Conservation (phyloP, 1,284 basidiomycete species). For the Somion occarium region DNA sequence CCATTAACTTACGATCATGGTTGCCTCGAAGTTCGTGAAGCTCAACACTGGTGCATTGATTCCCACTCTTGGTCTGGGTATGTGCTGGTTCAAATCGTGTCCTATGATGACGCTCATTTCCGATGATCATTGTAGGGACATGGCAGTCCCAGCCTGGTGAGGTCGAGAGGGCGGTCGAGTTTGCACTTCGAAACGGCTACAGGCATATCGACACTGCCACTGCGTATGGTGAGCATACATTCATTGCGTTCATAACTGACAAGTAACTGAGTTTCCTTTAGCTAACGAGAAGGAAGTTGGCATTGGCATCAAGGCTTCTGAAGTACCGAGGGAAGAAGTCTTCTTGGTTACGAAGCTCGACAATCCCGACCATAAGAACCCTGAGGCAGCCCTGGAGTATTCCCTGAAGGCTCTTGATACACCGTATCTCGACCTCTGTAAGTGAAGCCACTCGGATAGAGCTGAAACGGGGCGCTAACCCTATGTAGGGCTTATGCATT, state of each 20-base stretch:
- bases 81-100: slow-evolving; percentile 10
- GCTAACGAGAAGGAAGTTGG: slow-evolving; percentile 73
- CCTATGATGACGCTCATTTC: slow-evolving; percentile 1
- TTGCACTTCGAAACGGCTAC: slow-evolving; percentile 73
- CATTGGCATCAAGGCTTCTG: slow-evolving; percentile 69
- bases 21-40: slow-evolving; percentile 36
- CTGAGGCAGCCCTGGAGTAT: slow-evolving; percentile 61
- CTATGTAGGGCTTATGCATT: slow-evolving; percentile 78
- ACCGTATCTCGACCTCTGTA: slow-evolving; percentile 75
- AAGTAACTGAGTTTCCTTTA: slow-evolving; percentile 7
- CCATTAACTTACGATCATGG: slow-evolving; percentile 21
- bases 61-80: slow-evolving; percentile 75
- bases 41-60: slow-evolving; percentile 74
- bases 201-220: slow-evolving; percentile 68
- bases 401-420: slow-evolving; percentile 69
- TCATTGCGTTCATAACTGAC: not conserved
- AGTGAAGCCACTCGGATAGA: slow-evolving; percentile 18
- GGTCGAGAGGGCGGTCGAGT: slow-evolving; percentile 66
- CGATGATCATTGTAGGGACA: slow-evolving; percentile 42
- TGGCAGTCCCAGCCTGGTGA: slow-evolving; percentile 70
- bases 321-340: slow-evolving; percentile 61
- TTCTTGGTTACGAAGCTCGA: slow-evolving; percentile 79
- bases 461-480: not conserved
- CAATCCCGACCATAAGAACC: slow-evolving; percentile 64
- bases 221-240: slow-evolving; percentile 27